Evolutionary conservation across 495 filamentous ascomycete species (phyloP).

Genomic region (Beverwykella pulmonaria): DNA sequence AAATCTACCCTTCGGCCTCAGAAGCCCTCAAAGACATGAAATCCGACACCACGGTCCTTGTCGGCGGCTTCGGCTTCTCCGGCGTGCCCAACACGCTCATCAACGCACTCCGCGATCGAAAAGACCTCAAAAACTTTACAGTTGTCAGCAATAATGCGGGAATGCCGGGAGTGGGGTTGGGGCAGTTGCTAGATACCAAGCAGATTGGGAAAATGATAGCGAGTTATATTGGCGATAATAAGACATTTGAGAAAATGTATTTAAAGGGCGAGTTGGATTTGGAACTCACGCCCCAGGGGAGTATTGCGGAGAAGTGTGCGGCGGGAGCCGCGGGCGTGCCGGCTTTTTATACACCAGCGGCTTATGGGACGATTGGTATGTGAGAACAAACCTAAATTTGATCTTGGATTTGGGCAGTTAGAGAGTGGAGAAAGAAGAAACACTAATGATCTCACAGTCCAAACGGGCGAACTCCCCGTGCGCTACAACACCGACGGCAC

Average conservation of each 20-base stretch:
- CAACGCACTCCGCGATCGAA: conserved; percentile 33
- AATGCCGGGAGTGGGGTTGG: conserved; percentile 34
- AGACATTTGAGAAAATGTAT: conserved; percentile 88
- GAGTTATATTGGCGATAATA: conserved; percentile 91
- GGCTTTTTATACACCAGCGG: conserved; percentile 90
- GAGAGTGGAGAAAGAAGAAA: not conserved
- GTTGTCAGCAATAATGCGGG: conserved; percentile 37
- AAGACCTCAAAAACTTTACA: conserved; percentile 35
- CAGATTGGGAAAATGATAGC: conserved; percentile 93
- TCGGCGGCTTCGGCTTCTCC: conserved; percentile 35
- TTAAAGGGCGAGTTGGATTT: conserved; percentile 82
- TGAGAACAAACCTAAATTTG: not conserved
- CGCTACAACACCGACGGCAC: conserved; percentile 79
- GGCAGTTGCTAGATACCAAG: conserved; percentile 45
- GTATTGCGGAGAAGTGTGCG: conserved; percentile 83
- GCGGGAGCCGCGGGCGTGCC: conserved; percentile 88
- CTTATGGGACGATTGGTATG: conserved; percentile 38
- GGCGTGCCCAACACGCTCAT: conserved; percentile 38
- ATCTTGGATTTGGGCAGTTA: not conserved
- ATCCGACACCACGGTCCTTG: conserved; percentile 28
- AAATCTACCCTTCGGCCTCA: conserved; percentile 31
- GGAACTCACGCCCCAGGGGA: conserved; percentile 88
- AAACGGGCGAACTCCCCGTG: conserved; percentile 82
- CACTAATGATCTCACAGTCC: conserved; percentile 65
- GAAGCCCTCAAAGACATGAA: conserved; percentile 38